A percentile compares a stretch with the other conserved stretches of the same genome.
Conservation (phyloP, 2,329 filamentous ascomycete genomes). For the Exophiala sp. region DNA sequence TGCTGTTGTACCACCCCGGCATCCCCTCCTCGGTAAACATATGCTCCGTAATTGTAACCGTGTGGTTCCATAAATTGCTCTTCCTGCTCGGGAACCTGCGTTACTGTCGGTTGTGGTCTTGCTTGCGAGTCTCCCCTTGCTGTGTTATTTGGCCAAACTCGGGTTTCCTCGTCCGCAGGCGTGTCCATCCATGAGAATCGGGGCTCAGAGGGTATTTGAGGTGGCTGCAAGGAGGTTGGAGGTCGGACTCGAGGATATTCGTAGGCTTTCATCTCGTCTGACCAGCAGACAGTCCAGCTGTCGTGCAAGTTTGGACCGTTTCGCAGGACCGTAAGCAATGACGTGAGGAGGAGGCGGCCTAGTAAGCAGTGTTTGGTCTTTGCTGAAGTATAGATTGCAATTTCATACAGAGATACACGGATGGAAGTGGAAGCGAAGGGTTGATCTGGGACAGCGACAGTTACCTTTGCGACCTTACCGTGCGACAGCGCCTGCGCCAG, state of each 20-base stretch:
- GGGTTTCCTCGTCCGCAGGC: slow-evolving; percentile 19
- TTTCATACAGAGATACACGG: slow-evolving; percentile 1
- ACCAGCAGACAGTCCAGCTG: slow-evolving; percentile 11
- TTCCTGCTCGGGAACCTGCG: not conserved
- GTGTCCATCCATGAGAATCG: slow-evolving; percentile 26
- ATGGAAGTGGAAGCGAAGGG: slow-evolving; percentile 2
- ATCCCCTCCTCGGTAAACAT: slow-evolving; percentile 12
- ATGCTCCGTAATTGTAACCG: not conserved
- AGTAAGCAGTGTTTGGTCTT: not conserved
- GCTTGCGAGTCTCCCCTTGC: not conserved
- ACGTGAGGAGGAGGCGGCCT: not conserved
- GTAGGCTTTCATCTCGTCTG: slow-evolving; percentile 20
- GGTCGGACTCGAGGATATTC: slow-evolving; percentile 26
- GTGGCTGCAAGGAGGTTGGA: slow-evolving; percentile 17
- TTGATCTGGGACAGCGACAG: not conserved
- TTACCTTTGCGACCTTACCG: slow-evolving; percentile 9
- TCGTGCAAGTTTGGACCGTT: not conserved
- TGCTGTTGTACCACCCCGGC: slow-evolving; percentile 14
- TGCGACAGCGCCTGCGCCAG: slow-evolving; percentile 11
- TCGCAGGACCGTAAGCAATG: slow-evolving; percentile 14
- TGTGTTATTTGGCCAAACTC: slow-evolving; percentile 11
- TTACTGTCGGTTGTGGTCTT: not conserved
- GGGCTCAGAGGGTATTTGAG: slow-evolving; percentile 7
- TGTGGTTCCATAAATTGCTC: slow-evolving; percentile 13
- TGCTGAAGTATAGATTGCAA: not conserved